Percentiles rank a stretch among this genome's conserved stretches.
Evolutionary conservation across 345 rosid genomes (phyloP).

Genomic region (Odontarrhena argentea): DNA sequence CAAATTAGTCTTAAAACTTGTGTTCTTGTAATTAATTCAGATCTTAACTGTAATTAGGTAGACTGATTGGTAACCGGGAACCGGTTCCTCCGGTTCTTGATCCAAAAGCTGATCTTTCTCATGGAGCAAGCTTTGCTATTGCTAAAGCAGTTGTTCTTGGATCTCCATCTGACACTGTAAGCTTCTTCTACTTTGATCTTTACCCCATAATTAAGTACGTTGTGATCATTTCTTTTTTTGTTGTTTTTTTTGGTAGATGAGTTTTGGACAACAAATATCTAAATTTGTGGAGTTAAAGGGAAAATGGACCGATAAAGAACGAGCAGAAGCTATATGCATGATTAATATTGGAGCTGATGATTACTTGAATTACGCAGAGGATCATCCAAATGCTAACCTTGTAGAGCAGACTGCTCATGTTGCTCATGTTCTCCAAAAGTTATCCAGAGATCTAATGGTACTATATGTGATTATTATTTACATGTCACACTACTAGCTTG

Average conservation of each 20-base stretch:
- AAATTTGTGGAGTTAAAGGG: conserved; percentile 20
- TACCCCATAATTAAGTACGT: not conserved
- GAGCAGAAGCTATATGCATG: conserved; percentile 38
- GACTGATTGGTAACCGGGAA: conserved; percentile 25
- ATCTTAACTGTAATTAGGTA: conserved; percentile 26
- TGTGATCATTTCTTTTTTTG: not conserved
- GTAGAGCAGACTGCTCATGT: conserved; percentile 27
- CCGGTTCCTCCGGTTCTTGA: conserved; percentile 39
- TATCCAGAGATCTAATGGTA: conserved; percentile 32
- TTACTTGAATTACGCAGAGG: conserved; percentile 40
- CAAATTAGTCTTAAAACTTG: conserved; percentile 4
- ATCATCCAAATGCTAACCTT: conserved; percentile 32
- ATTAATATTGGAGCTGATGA: conserved; percentile 40
- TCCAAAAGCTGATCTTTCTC: conserved; percentile 33
- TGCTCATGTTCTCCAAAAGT: conserved; percentile 12
- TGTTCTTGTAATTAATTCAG: conserved; percentile 8
- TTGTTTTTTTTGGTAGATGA: conserved; percentile 23
- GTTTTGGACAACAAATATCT: conserved; percentile 31
- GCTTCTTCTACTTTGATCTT: not conserved
- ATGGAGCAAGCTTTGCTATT: conserved; percentile 42
- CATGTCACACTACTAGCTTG: not conserved
- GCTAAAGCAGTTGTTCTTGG: conserved; percentile 38
- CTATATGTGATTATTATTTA: not conserved
- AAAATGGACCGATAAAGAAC: conserved; percentile 34
- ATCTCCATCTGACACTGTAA: conserved; percentile 37